These are phyloP conservation scores for Ophiocordyceps camponoti-leonardi DNA, from an alignment of 2,329 filamentous ascomycete species.

Conservation along the genomic window DNA sequence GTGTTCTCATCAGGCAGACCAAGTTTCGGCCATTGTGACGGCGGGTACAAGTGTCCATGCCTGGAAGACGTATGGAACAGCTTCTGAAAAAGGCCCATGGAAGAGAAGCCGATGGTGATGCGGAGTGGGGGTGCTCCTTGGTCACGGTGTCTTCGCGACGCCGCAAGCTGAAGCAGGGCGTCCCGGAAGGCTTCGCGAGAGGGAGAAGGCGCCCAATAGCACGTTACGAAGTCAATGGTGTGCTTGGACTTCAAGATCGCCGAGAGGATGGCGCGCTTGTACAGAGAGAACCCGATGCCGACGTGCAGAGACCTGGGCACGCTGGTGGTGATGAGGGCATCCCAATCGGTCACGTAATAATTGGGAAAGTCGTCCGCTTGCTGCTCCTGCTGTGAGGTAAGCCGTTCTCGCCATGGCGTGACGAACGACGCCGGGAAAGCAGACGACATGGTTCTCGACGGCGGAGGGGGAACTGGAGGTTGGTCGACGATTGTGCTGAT, in stretches of 20 bases:
- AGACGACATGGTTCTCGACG: slow-evolving; percentile 1
- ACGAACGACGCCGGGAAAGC: slow-evolving; percentile 20
- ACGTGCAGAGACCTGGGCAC: slow-evolving; percentile 29
- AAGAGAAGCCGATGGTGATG: slow-evolving; percentile 65
- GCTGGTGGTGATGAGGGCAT: slow-evolving; percentile 30
- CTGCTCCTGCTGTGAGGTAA: slow-evolving; percentile 14
- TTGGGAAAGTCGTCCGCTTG: slow-evolving; percentile 27
- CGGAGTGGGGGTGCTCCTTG: slow-evolving; percentile 22
- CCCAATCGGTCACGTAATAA: slow-evolving; percentile 25
- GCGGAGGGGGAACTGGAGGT: neutral
- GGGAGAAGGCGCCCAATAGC: slow-evolving; percentile 59
- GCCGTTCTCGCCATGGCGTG: slow-evolving; percentile 17
- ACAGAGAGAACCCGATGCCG: slow-evolving; percentile 41
- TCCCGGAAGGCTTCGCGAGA: slow-evolving; percentile 39
- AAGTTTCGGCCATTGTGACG: slow-evolving; percentile 42
- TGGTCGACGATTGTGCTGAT: neutral
- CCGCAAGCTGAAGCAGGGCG: slow-evolving; percentile 42
- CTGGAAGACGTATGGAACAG: slow-evolving; percentile 51
- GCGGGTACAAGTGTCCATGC: slow-evolving; percentile 43
- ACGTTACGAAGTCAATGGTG: slow-evolving; percentile 63
- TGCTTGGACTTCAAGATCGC: slow-evolving; percentile 40
- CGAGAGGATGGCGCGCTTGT: slow-evolving; percentile 36
- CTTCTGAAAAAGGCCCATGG: slow-evolving; percentile 54
- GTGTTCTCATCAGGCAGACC: slow-evolving; percentile 41
- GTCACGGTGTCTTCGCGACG: slow-evolving; percentile 11